Percentiles rank a stretch among this genome's conserved stretches.
These are phyloP conservation scores for Leptomonas seymouri DNA, from an alignment of 208 protist species.

Conservation along the genomic window DNA sequence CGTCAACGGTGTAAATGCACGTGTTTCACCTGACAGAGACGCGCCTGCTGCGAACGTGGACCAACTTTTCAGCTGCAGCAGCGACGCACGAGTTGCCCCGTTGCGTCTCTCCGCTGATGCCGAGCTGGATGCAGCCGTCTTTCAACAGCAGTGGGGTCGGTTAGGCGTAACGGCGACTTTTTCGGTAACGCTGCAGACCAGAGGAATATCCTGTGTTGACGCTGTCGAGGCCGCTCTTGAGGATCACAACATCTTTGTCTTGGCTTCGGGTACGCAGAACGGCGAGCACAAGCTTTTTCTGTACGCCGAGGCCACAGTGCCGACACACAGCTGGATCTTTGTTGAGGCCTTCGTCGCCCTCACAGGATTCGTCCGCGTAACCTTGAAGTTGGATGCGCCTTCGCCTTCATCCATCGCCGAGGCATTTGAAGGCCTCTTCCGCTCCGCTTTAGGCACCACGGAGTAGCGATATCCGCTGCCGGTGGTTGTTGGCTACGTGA, in stretches of 20 bases:
- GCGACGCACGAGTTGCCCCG: background rate
- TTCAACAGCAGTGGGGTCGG: slow-evolving; percentile 44
- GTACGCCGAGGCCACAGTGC: slow-evolving; percentile 42
- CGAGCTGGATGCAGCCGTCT: slow-evolving; percentile 42
- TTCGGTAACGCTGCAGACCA: slow-evolving; percentile 25
- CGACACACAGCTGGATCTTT: slow-evolving; percentile 28
- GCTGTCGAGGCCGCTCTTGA: slow-evolving; percentile 47
- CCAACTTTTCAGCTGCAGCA: slow-evolving; percentile 1
- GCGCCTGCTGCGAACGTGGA: background rate
- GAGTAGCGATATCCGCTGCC: background rate
- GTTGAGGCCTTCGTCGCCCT: slow-evolving; percentile 39
- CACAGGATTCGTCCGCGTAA: slow-evolving; percentile 34
- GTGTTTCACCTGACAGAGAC: background rate
- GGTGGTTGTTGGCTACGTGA: background rate
- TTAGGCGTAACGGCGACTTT: slow-evolving; percentile 14
- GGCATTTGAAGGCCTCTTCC: slow-evolving; percentile 1
- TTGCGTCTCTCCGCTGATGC: slow-evolving; percentile 42
- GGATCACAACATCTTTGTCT: slow-evolving; percentile 45
- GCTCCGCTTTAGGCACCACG: background rate
- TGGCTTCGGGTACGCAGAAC: slow-evolving; percentile 54
- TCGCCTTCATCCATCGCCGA: background rate
- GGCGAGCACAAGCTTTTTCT: slow-evolving; percentile 48
- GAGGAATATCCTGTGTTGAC: slow-evolving; percentile 16
- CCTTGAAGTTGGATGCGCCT: slow-evolving; percentile 38
- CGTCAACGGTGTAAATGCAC: background rate